Evolutionary conservation across 345 rosid species (phyloP), one percentile per base, ranked within the genome.

Genomic region (Citrus hindsii): DNA sequence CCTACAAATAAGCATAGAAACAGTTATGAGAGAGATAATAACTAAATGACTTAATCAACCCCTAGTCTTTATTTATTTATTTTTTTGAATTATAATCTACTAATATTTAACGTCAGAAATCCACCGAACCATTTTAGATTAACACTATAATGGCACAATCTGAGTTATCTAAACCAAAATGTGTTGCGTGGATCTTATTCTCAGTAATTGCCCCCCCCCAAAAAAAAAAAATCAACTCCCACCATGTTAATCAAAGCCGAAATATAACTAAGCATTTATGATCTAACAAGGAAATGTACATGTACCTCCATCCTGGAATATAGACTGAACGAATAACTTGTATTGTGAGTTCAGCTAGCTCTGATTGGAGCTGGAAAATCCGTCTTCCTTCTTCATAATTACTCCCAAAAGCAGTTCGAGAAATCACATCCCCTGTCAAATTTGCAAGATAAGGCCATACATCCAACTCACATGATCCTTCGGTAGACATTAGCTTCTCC

Each of bases 331-430:
- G 77, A 5, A 37, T 13, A 56, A 71, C 78, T 79, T 70, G 83
- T 1, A 32, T 56, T 22, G 73, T 10, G 2, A 80, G 83, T 4
- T 77, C 46, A 10, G 74, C 79, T 69, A 78, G 80, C 73, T 85
- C 83, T 28, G 21, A 60, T 72, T 64, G 82, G 53, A 87, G 83
- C 60, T 82, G 59, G 13, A 84, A 87, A 66, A 87, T 85, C 28
- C 51, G 79, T 9, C 64, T 75, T 48, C 88, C 90, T 79, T 85
- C 84, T 61, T 82, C 83, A n/a, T 75, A 83, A 77, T 69, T 85
- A 73, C 85, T 83, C 19, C 90, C 81, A 35, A 87, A 87, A 35
- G 90, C 85, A 18, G 87, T 83, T 48, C 84, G 85, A 53, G 90
- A 87, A 40, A 87, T 87, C 62, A 77, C 87, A 69, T 85, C 90